Conservation (phyloP, 192 early-diverging fungal genomes). For the Linnemannia exigua region DNA sequence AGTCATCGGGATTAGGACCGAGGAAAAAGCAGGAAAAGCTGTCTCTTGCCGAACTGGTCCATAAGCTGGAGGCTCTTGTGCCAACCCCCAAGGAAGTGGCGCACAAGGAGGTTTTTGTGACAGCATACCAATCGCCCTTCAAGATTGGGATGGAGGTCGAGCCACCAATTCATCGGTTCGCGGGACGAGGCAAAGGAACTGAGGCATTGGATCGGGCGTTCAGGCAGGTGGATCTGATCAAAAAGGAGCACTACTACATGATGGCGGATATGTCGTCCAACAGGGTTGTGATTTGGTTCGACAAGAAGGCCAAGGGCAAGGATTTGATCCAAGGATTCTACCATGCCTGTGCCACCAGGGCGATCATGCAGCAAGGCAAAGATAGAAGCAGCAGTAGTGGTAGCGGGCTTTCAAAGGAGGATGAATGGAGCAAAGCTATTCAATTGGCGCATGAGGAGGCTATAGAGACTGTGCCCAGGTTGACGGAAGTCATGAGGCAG, state of each 20-base stretch:
- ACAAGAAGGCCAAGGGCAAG: slow-evolving; percentile 57
- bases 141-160: slow-evolving; percentile 62
- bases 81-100: slow-evolving; percentile 57
- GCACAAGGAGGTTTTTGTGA: slow-evolving; percentile 63
- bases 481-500: slow-evolving; percentile 53
- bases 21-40: slow-evolving; percentile 9
- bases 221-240: slow-evolving; percentile 49
- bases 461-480: slow-evolving; percentile 46
- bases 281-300: slow-evolving; percentile 71
- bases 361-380: slow-evolving; percentile 42
- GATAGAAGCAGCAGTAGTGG: background rate
- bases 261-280: slow-evolving; percentile 26
- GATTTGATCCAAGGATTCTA: slow-evolving; percentile 76
- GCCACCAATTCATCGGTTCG: slow-evolving; percentile 55
- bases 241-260: slow-evolving; percentile 54
- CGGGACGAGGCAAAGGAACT: slow-evolving; percentile 16
- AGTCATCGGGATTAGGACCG: too few species aligned
- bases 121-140: slow-evolving; percentile 60
- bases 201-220: slow-evolving; percentile 29
- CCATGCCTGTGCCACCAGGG: slow-evolving; percentile 69
- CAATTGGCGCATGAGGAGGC: slow-evolving; percentile 46
- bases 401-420: background rate
- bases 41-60: background rate
- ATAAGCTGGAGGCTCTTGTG: slow-evolving; percentile 19
- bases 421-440: slow-evolving; percentile 45